Base-by-base conservation (phyloP, 2,329 filamentous ascomycete species). In the Alternaria atra region DNA sequence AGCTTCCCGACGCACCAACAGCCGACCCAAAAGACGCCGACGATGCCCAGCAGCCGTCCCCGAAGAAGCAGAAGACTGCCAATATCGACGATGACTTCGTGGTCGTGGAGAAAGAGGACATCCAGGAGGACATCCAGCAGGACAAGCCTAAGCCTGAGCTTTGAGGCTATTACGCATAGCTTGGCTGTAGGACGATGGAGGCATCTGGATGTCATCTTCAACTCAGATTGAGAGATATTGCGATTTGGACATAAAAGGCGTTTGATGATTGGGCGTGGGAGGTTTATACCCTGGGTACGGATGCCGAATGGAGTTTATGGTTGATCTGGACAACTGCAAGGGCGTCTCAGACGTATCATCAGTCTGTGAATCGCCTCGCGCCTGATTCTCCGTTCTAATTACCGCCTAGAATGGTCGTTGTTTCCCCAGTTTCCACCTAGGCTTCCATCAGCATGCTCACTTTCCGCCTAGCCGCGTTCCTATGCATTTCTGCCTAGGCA, bases 1-100 rank as follows among this genome's bases (percentile, higher is more conserved):
- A 78, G 60, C 79, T 86, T 13, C 84, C 84, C 30, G 81, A 85
- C 65, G 79, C 81, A 15, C 83, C 84, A 3, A 84, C 80, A 10
- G 68, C 77, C 37, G 82, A 84, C 46, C 83, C 82, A 5, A 73
- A 72, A n/a, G 71, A 79, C 35, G 69, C 77, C n/a, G 80, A 77
- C 25, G 72, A 83, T 68, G 79, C 81, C 20, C 29, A 62, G 17
- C 58, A 69, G 29, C 70, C 68, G 3, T 79, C 80, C 13, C 60
- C 78, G 44, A 85, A 86, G 75, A 84, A 82, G 72, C 78, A 79
- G 64, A 86, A 83, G 75, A 71, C 71, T 39, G 69, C 75, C 9
- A 64, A 66, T 5, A 55, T 60, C 5, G 75, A 76, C 1, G 74
- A 77, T 29, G 75, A 77, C 39, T 77, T 76, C 32, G 72, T 75